Evolutionary conservation across 2,329 filamentous ascomycete species (phyloP).

Genomic region (Elsinoe necatrix): DNA sequence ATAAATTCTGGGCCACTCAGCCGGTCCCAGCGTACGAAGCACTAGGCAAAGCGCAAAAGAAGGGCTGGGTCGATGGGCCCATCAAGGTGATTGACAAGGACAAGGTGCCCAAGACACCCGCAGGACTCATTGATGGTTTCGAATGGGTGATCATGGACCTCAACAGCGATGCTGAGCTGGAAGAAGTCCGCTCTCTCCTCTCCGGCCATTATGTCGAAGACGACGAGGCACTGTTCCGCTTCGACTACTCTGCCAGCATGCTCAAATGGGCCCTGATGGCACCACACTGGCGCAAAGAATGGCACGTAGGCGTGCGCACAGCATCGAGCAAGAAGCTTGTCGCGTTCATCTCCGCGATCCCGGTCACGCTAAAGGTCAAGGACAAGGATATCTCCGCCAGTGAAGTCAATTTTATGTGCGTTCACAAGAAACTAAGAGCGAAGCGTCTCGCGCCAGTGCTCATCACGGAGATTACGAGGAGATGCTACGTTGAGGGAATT

Average conservation of each 20-base stretch:
- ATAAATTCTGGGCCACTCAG: conserved; percentile 99
- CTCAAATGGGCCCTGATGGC: conserved; percentile 92
- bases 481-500: conserved; percentile 76
- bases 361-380: conserved; percentile 72
- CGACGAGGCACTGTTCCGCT: conserved; percentile 92
- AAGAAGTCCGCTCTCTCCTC: conserved; percentile 85
- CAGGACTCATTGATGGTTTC: conserved; percentile 69
- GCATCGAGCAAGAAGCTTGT: conserved; percentile 77
- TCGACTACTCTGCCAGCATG: conserved; percentile 87
- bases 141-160: conserved; percentile 93
- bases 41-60: conserved; percentile 40
- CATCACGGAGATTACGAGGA: conserved; percentile 94
- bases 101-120: conserved; percentile 68
- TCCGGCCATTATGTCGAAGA: conserved; percentile 97
- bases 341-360: conserved; percentile 91
- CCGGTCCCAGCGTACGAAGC: conserved; percentile 73
- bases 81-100: conserved; percentile 73
- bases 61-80: conserved; percentile 63
- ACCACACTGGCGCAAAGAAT: conserved; percentile 86
- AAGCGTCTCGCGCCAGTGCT: conserved; percentile 89
- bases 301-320: conserved; percentile 90
- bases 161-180: conserved; percentile 64
- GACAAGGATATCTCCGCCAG: conserved; percentile 66
- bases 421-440: conserved; percentile 93
- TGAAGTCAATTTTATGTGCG: conserved; percentile 96